Base-by-base conservation (phyloP, 2,329 filamentous ascomycete species). In the Claviceps africana region DNA sequence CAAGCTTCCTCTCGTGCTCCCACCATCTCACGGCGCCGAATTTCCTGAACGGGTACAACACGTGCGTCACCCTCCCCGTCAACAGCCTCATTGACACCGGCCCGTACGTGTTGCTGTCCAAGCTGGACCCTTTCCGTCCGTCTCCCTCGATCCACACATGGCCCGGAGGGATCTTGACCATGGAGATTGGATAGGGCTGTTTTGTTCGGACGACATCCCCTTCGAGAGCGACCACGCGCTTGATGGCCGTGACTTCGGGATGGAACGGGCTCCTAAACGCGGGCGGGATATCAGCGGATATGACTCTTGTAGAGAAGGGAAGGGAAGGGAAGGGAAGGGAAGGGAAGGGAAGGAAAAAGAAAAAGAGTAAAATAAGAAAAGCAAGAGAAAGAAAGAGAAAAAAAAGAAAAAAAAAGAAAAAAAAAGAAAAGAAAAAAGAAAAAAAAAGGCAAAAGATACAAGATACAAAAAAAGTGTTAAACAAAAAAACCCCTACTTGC, bases 111-210 rank as follows among this genome's bases (percentile, higher is more conserved):
- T 95, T 95, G 67, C 89, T 95, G 70, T 98, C 93, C 54, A 83
- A 66, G 52, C 81, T 88, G 60, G 79, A 78, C 49, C 78, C 75
- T 59, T 79, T 78, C 60, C 78, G 78, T 13, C 85, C 88, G 64
- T 98, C 93, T 1, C 93, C 93, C 65, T 97, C 91, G 1, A 98
- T 81, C 93, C 93, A 98, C 30, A 97, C 76, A 70, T 97, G 90
- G 19, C 88, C 88, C 56, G 76, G 76, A 5, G 90, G 91, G 22
- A 98, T 79, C 56, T 77, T 75, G 46, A 86, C 71, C 9, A 67
- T 73, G 1, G 70, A 59, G 17, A 74, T 65, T 9, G 79, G 75
- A 62, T 81, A 85, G 19, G 81, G 82, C 51, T 72, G 66, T 53
- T 78, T 75, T 42, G 86, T 85, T 52, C 72, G 74, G 31, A 97